These are phyloP conservation scores for Xylaria telfairii DNA, from an alignment of 495 filamentous ascomycete genomes.

Conservation along the genomic window DNA sequence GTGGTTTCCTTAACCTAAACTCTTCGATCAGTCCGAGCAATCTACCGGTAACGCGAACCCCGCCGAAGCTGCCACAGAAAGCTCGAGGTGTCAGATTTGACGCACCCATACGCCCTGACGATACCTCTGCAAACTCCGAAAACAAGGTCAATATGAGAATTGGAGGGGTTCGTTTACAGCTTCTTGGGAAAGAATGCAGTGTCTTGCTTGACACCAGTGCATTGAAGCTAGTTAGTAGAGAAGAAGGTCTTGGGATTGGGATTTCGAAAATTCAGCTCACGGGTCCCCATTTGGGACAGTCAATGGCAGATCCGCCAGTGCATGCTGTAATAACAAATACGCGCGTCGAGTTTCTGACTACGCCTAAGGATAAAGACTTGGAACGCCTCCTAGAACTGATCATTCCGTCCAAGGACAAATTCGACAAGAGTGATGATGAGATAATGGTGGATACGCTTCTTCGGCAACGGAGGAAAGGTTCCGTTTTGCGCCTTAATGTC, in stretches of 20 bases:
- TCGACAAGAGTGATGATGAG: conserved; percentile 84
- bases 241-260: conserved; percentile 69
- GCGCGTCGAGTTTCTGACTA: conserved; percentile 73
- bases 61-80: conserved; percentile 45
- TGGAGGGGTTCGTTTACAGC: conserved; percentile 73
- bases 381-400: conserved; percentile 82
- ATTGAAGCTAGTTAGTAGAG: conserved; percentile 76
- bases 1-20: conserved; percentile 86
- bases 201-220: conserved; percentile 77
- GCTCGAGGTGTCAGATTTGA: conserved; percentile 79
- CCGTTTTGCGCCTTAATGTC: conserved; percentile 76
- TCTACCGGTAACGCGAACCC: conserved; percentile 54
- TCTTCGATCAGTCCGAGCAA: conserved; percentile 80
- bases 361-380: conserved; percentile 80
- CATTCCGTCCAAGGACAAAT: conserved; percentile 90
- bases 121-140: conserved; percentile 52
- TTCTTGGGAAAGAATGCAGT: conserved; percentile 77
- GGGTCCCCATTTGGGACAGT: conserved; percentile 67
- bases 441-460: conserved; percentile 93
- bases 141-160: conserved; percentile 78
- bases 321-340: conserved; percentile 63
- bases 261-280: conserved; percentile 76
- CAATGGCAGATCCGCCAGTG: conserved; percentile 57
- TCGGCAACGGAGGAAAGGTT: conserved; percentile 86
- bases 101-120: conserved; percentile 53